These are phyloP conservation scores for Dactylonectria estremocensis DNA, from an alignment of 2,329 filamentous ascomycete genomes.

Conservation along the genomic window DNA sequence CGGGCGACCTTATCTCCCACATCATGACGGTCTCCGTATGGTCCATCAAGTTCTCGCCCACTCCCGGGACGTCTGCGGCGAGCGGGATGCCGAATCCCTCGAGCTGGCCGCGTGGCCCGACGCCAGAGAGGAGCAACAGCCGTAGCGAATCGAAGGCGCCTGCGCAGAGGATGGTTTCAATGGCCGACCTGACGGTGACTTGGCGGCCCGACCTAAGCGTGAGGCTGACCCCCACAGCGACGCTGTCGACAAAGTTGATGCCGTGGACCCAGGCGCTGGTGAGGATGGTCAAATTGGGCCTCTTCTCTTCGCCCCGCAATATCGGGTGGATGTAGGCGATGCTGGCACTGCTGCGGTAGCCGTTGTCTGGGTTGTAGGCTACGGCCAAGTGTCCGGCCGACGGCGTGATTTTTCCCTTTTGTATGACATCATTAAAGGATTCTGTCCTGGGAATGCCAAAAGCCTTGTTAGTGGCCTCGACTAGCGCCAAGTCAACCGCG, in stretches of 20 bases:
- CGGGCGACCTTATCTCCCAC: constrained; percentile 84
- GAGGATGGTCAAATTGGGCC: too few species aligned
- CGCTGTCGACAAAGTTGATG: constrained; percentile 78
- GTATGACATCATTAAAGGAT: constrained; percentile 89
- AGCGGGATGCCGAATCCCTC: constrained; percentile 65
- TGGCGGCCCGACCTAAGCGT: constrained; percentile 66
- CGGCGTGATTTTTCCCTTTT: constrained; percentile 77
- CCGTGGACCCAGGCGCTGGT: constrained; percentile 61
- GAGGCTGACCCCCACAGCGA: constrained; percentile 80
- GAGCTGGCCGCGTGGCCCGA: constrained; percentile 68
- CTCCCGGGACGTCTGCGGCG: constrained; percentile 68
- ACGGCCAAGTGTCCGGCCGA: constrained; percentile 91
- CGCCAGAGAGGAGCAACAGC: constrained; percentile 68
- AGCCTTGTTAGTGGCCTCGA: constrained; percentile 81
- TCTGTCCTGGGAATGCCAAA: constrained; percentile 83
- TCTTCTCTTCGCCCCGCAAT: neutral
- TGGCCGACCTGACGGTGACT: constrained; percentile 72
- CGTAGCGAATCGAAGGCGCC: constrained; percentile 86
- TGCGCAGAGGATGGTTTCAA: constrained; percentile 83
- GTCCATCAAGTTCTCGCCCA: constrained; percentile 72
- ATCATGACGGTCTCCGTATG: constrained; percentile 72
- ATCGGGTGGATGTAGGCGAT: constrained; percentile 15
- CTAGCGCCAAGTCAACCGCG: constrained; percentile 91
- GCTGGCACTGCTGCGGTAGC: constrained; percentile 18
- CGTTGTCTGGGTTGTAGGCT: constrained; percentile 47